Percentiles rank a stretch among this genome's conserved stretches.
Evolutionary conservation across 192 early-diverging fungal genomes (phyloP).

Genomic region (Martensiomyces pterosporus): DNA sequence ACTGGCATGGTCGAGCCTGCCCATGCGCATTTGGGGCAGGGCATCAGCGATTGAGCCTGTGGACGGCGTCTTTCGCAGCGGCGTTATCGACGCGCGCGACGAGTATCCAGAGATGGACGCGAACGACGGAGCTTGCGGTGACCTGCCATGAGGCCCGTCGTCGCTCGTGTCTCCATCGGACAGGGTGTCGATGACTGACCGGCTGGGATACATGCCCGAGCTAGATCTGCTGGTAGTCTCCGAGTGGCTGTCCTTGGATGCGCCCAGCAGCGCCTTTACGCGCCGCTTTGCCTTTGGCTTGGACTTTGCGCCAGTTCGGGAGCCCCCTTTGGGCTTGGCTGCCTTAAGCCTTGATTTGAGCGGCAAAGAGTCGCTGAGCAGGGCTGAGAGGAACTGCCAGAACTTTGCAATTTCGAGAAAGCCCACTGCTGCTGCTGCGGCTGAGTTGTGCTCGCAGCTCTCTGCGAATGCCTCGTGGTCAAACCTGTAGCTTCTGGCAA

Average conservation of each 20-base stretch:
- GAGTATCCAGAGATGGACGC: conserved; percentile 1
- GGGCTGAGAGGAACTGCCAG: conserved; percentile 35
- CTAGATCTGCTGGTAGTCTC: conserved; percentile 34
- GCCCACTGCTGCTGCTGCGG: conserved; percentile 7
- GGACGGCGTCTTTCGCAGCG: conserved; percentile 1
- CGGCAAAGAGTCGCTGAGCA: conserved; percentile 36
- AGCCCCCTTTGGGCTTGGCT: neutral
- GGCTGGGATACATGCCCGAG: conserved; percentile 41
- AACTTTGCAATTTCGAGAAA: conserved; percentile 28
- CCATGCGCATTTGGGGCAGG: too few species aligned
- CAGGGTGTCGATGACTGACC: conserved; percentile 16
- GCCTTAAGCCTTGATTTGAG: conserved; percentile 15
- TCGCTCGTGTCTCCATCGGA: conserved; percentile 24
- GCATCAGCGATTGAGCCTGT: too few species aligned
- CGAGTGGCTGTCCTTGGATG: too few species aligned
- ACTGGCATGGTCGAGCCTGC: too few species aligned
- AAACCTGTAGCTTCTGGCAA: conserved; percentile 43
- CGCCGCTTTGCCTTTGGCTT: neutral
- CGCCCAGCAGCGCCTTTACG: too few species aligned
- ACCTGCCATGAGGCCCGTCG: conserved; percentile 13
- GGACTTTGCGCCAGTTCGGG: neutral
- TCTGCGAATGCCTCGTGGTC: conserved; percentile 26
- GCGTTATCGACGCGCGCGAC: conserved; percentile 13
- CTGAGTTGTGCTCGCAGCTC: conserved; percentile 33
- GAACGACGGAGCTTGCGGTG: neutral